phyloP scores from a whole-genome alignment of 495 filamentous ascomycete species.

The Aspergillus baeticus region DNA sequence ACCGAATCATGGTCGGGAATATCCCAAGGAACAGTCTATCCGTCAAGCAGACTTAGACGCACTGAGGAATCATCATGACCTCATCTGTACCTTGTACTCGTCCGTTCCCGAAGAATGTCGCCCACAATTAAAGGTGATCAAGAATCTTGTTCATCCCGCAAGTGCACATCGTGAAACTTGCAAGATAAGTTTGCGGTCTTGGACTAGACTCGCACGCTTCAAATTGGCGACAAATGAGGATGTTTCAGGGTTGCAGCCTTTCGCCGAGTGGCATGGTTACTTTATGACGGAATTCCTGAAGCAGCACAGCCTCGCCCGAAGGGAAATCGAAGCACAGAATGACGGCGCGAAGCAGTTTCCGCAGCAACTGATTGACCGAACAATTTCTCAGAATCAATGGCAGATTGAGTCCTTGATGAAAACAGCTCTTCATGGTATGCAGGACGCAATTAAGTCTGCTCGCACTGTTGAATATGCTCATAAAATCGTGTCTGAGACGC shows the following conservation, averaged over 20 bases:
- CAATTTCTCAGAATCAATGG: conserved; percentile 59
- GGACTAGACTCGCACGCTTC: conserved; percentile 76
- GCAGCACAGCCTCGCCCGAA: conserved; percentile 59
- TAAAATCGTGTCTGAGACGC: conserved; percentile 33
- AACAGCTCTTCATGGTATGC: conserved; percentile 53
- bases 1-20: conserved; percentile 84
- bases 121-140: conserved; percentile 68
- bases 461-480: conserved; percentile 35
- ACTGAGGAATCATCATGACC: conserved; percentile 88
- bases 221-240: conserved; percentile 62
- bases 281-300: conserved; percentile 54
- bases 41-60: conserved; percentile 77
- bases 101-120: conserved; percentile 69
- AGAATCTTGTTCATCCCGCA: conserved; percentile 73
- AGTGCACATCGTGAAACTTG: conserved; percentile 84
- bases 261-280: conserved; percentile 68
- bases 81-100: conserved; percentile 88
- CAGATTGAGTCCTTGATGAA: conserved; percentile 59
- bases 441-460: conserved; percentile 44
- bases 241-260: conserved; percentile 50
- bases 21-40: conserved; percentile 78
- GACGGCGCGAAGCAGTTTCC: conserved; percentile 41
- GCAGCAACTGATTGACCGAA: conserved; percentile 50
- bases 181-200: conserved; percentile 76
- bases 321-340: conserved; percentile 60